These are phyloP conservation scores for Paragyromitra xinjiangensis DNA, from an alignment of 495 filamentous ascomycete species.

Conservation along the genomic window DNA sequence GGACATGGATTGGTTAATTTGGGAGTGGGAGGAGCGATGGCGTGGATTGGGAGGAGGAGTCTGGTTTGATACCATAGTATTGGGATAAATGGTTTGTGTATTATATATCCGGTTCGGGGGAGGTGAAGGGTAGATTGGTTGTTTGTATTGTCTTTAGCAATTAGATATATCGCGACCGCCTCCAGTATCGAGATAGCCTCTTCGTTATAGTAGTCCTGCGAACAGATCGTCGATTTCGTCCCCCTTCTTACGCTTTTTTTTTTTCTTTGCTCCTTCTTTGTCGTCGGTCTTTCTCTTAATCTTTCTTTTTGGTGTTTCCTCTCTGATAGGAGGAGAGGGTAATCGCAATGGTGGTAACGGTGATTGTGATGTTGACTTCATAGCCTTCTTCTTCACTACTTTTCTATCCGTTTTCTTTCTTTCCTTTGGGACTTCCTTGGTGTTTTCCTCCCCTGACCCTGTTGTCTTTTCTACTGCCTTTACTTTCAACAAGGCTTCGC, in stretches of 20 bases:
- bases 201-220: conserved; percentile 61
- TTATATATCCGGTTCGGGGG: neutral
- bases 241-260: conserved; percentile 63
- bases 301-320: conserved; percentile 27
- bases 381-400: conserved; percentile 22
- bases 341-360: neutral
- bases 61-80: conserved; percentile 30
- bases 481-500: neutral
- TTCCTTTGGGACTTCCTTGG: conserved; percentile 36
- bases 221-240: conserved; percentile 74
- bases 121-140: neutral
- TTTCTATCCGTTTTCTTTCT: conserved; percentile 42
- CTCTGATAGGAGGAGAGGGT: neutral
- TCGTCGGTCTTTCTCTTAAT: conserved; percentile 42
- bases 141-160: conserved; percentile 1
- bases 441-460: neutral
- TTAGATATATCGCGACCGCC: neutral
- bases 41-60: conserved; percentile 62
- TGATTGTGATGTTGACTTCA: neutral
- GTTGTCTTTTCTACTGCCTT: neutral
- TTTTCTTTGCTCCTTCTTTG: conserved; percentile 60
- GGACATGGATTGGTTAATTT: conserved; percentile 79
- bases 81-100: conserved; percentile 6
- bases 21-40: conserved; percentile 66
- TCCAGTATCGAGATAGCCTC: neutral